Evolutionary conservation across 2,329 filamentous ascomycete species (phyloP).

Genomic region (Tolypocladium capitatum): DNA sequence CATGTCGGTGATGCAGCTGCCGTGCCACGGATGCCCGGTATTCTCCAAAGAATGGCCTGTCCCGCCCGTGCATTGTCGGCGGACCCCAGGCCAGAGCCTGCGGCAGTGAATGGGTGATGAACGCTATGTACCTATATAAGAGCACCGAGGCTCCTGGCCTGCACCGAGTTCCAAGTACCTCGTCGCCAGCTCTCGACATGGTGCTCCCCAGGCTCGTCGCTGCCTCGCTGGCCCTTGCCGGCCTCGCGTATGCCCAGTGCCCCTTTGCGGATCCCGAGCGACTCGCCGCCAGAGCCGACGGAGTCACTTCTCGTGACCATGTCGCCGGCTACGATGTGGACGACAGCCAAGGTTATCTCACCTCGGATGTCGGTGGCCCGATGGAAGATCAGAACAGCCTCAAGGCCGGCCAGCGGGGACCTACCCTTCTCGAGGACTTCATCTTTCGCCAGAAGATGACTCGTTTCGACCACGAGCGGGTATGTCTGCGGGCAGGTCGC

Average conservation of each 20-base stretch:
- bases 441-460: conserved; percentile 61
- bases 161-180: not conserved
- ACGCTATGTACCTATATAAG: not conserved
- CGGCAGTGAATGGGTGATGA: not conserved
- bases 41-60: not conserved
- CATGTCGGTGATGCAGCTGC: not conserved
- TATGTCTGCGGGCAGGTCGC: conserved; percentile 15
- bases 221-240: conserved; percentile 13
- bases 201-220: conserved; percentile 10
- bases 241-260: conserved; percentile 16
- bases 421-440: conserved; percentile 59
- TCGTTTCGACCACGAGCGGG: conserved; percentile 58
- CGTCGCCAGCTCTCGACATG: conserved; percentile 10
- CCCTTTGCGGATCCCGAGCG: conserved; percentile 18
- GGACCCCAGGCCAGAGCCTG: not conserved
- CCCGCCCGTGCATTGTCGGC: not conserved
- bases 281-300: conserved; percentile 13
- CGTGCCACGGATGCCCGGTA: not conserved
- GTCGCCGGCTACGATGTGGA: conserved; percentile 29
- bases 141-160: not conserved
- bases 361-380: conserved; percentile 54
- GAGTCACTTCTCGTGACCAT: conserved; percentile 16
- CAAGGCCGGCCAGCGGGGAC: conserved; percentile 52
- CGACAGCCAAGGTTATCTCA: conserved; percentile 43
- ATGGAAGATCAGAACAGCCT: conserved; percentile 55